These are phyloP conservation scores for Elongisporangium anandrum DNA, from an alignment of 352 stramenopile genomes.

Conservation along the genomic window DNA sequence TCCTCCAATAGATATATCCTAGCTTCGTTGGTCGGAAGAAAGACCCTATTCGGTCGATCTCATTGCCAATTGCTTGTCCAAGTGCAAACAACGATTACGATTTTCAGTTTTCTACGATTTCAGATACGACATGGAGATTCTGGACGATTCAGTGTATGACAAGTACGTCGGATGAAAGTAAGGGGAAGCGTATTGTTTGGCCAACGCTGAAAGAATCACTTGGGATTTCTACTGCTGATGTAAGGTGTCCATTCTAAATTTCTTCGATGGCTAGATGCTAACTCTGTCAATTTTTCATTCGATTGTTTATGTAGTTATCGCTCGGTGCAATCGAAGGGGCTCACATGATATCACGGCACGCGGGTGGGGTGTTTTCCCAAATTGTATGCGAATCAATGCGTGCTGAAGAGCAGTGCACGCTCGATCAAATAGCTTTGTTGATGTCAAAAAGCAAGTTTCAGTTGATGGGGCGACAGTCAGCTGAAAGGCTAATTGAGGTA, in stretches of 20 bases:
- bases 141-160: slow-evolving; percentile 17
- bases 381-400: not conserved
- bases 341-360: not conserved
- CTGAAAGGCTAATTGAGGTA: not conserved
- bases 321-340: slow-evolving; percentile 3
- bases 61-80: slow-evolving; percentile 8
- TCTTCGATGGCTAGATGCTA: no score
- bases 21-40: slow-evolving; percentile 13
- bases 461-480: slow-evolving; percentile 9
- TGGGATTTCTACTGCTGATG: slow-evolving; percentile 14
- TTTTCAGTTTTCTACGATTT: slow-evolving; percentile 26
- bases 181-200: slow-evolving; percentile 17
- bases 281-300: not conserved
- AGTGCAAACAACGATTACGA: not conserved
- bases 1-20: slow-evolving; percentile 27
- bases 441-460: slow-evolving; percentile 13
- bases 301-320: not conserved
- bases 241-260: no score
- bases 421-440: slow-evolving; percentile 10
- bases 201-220: slow-evolving; percentile 41
- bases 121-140: slow-evolving; percentile 19
- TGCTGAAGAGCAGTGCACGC: slow-evolving; percentile 3
- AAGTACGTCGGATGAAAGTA: not conserved
- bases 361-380: not conserved
- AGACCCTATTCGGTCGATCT: slow-evolving; percentile 28